Percentiles rank a stretch among this genome's conserved stretches.
Conservation (phyloP, 2,329 filamentous ascomycete species). For the Verticillium nubilum region DNA sequence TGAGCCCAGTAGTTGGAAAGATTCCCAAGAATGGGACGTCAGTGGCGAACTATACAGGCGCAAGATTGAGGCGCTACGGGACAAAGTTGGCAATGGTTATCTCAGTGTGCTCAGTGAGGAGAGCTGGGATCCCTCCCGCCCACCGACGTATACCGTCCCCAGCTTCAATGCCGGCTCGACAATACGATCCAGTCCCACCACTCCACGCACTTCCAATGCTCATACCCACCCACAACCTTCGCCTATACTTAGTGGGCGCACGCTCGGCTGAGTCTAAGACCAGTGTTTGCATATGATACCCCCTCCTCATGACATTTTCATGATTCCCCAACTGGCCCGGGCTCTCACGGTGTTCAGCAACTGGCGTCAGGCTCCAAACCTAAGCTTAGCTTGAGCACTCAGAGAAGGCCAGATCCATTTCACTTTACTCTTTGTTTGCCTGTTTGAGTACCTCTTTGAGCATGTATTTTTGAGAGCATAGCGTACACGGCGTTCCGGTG, state of each 20-base stretch:
- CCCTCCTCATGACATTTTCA: slow-evolving; percentile 8
- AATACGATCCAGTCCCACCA: slow-evolving; percentile 28
- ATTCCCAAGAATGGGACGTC: slow-evolving; percentile 55
- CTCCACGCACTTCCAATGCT: slow-evolving; percentile 21
- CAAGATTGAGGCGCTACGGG: slow-evolving; percentile 80
- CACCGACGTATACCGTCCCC: slow-evolving; percentile 29
- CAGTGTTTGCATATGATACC: slow-evolving; percentile 12
- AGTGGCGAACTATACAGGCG: slow-evolving; percentile 77
- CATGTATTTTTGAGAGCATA: slow-evolving; percentile 30
- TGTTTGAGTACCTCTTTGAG: slow-evolving; percentile 10
- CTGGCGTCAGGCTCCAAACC: not conserved
- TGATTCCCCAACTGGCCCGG: slow-evolving; percentile 16
- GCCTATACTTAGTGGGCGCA: slow-evolving; percentile 48
- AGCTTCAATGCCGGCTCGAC: slow-evolving; percentile 30
- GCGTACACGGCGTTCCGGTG: slow-evolving; percentile 30
- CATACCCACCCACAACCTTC: slow-evolving; percentile 28
- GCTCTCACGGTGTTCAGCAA: not conserved
- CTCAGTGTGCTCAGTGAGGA: slow-evolving; percentile 82
- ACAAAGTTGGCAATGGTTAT: slow-evolving; percentile 82
- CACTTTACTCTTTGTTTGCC: not conserved
- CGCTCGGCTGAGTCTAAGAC: slow-evolving; percentile 35
- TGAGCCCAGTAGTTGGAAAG: slow-evolving; percentile 29
- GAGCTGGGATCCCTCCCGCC: slow-evolving; percentile 46
- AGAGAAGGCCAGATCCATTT: not conserved
- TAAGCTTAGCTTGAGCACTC: not conserved